phyloP scores from a whole-genome alignment of 2,329 filamentous ascomycete species.

The Ophiocordyceps sinensis region DNA sequence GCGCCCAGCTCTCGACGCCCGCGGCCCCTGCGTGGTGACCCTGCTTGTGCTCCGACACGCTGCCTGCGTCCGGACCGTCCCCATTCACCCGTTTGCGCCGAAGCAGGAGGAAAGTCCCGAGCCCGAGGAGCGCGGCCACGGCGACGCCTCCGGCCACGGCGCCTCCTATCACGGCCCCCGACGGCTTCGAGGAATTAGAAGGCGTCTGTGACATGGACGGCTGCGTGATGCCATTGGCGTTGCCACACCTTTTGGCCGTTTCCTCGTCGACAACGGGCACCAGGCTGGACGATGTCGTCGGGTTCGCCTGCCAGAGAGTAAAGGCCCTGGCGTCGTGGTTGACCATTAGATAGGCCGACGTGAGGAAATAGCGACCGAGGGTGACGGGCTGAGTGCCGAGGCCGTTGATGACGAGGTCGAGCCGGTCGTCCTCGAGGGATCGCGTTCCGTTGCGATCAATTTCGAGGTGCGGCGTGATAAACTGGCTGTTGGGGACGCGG shows the following conservation, averaged over 20 bases:
- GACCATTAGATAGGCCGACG: no score
- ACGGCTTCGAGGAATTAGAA: neutral
- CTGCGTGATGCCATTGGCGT: neutral
- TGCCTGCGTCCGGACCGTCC: neutral
- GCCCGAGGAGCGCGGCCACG: neutral
- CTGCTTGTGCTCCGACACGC: neutral
- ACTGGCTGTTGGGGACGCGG: no score
- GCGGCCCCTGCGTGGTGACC: neutral
- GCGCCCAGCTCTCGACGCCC: no score
- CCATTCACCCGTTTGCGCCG: neutral
- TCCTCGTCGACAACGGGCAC: neutral
- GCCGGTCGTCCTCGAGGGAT: no score
- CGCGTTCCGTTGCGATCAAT: no score
- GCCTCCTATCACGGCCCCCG: neutral
- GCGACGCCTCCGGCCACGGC: neutral
- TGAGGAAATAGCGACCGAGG: no score
- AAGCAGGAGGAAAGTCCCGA: neutral
- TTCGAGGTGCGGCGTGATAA: no score
- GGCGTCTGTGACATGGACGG: neutral
- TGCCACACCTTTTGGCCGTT: neutral
- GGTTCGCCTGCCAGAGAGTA: no score
- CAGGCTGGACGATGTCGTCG: no score
- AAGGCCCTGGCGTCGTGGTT: no score
- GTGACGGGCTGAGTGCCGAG: no score
- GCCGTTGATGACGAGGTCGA: no score